Conservation (phyloP, 305 asterid species). For the Solanum hybrid region DNA sequence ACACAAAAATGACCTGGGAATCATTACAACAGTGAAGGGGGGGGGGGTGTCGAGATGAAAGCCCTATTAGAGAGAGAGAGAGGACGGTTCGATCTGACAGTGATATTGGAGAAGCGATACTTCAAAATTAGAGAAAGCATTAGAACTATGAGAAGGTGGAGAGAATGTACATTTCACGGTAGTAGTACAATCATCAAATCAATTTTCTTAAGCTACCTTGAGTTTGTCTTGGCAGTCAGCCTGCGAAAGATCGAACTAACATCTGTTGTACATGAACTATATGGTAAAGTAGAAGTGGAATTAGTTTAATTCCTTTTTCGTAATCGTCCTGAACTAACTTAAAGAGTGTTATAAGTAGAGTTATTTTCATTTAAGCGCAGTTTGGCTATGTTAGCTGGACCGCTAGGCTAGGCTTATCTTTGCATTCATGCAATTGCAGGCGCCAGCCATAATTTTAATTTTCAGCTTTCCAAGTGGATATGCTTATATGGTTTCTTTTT, state of each 20-base stretch:
- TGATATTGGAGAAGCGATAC: not conserved
- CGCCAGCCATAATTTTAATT: not conserved
- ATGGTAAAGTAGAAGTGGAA: not conserved
- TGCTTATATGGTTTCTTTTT: not conserved
- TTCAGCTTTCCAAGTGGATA: not conserved
- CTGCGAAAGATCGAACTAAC: not conserved
- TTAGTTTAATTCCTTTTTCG: not conserved
- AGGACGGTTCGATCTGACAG: not conserved
- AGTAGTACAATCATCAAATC: not conserved
- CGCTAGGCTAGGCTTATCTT: not conserved
- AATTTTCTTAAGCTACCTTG: not conserved
- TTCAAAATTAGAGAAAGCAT: not conserved
- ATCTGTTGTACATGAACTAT: not conserved
- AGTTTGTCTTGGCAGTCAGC: not conserved
- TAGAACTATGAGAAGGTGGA: not conserved
- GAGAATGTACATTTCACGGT: not conserved
- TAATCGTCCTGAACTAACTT: not conserved
- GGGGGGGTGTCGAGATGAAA: not conserved
- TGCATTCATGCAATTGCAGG: not conserved
- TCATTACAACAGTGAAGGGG: not conserved
- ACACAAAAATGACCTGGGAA: not conserved
- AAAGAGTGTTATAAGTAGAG: not conserved
- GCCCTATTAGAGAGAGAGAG: not conserved
- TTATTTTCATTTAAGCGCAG: not conserved
- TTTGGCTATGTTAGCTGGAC: not conserved